Evolutionary conservation across 768 basidiomycete genomes (phyloP).

Genomic region (Sistotremastrum niveocremeum): DNA sequence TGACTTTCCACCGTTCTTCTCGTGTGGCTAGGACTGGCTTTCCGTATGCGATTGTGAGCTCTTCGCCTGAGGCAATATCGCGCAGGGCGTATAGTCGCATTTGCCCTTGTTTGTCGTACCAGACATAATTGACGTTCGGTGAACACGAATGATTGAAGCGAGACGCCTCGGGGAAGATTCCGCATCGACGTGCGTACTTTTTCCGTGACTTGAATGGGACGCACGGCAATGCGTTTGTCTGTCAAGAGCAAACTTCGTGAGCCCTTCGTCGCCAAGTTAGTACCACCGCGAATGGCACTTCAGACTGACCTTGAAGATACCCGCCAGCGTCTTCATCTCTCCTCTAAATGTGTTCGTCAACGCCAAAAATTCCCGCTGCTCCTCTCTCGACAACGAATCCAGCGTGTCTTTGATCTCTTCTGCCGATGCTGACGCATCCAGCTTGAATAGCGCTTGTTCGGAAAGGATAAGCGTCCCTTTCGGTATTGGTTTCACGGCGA

Average conservation of each 20-base stretch:
- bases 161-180: conserved; percentile 16
- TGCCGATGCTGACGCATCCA: conserved; percentile 9
- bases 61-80: conserved; percentile 15
- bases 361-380: conserved; percentile 15
- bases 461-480: conserved; percentile 13
- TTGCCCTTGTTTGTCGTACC: conserved; percentile 11
- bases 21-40: conserved; percentile 9
- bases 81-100: conserved; percentile 16
- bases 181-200: conserved; percentile 2
- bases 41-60: conserved; percentile 17
- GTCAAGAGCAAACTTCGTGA: too few relatives aligned
- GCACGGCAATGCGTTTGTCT: conserved; percentile 16
- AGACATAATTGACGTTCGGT: conserved; percentile 15
- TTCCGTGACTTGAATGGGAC: conserved; percentile 1
- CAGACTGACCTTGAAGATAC: conserved; percentile 10
- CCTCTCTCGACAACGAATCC: conserved; percentile 11
- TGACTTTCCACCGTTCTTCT: conserved; percentile 8
- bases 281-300: too few relatives aligned
- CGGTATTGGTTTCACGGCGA: conserved; percentile 14
- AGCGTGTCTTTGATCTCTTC: conserved; percentile 12
- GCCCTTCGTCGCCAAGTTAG: too few relatives aligned
- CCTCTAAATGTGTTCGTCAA: conserved; percentile 12
- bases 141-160: conserved; percentile 19
- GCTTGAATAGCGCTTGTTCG: conserved; percentile 17
- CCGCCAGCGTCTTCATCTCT: conserved; percentile 12